phyloP scores from a whole-genome alignment of 2,329 filamentous ascomycete species.

The Pseudogymnoascus sp. region DNA sequence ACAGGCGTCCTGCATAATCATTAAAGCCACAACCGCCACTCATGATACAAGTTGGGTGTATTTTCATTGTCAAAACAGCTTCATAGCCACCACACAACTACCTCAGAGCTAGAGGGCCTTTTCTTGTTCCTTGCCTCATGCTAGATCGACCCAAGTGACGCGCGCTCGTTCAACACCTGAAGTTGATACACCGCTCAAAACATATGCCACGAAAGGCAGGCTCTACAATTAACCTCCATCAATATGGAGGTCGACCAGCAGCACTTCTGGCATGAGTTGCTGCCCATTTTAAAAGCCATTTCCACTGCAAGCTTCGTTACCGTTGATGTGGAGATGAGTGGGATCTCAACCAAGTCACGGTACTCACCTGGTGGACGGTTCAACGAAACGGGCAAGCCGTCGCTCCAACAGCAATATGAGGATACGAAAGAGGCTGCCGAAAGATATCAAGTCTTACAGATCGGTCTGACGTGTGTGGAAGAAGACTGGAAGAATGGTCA shows the following conservation, averaged over 20 bases:
- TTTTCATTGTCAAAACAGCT: background rate
- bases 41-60: background rate
- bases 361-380: constrained; percentile 20
- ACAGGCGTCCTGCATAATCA: background rate
- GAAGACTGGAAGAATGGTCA: constrained; percentile 45
- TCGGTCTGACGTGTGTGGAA: constrained; percentile 58
- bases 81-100: background rate
- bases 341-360: constrained; percentile 40
- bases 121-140: background rate
- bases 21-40: background rate
- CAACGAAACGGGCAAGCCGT: constrained; percentile 35
- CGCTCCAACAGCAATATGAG: constrained; percentile 51
- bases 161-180: background rate
- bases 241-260: constrained; percentile 49
- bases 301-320: constrained; percentile 53
- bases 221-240: background rate
- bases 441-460: constrained; percentile 55
- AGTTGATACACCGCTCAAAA: background rate
- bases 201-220: background rate
- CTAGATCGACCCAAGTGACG: background rate
- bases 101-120: background rate
- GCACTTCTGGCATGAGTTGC: constrained; percentile 40
- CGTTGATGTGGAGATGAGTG: constrained; percentile 60
- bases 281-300: constrained; percentile 49
- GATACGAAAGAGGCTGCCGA: constrained; percentile 54